Evolutionary conservation across 306 rosid species (phyloP), one percentile per base, ranked within the genome.

Genomic region (Arachis hypogaea): DNA sequence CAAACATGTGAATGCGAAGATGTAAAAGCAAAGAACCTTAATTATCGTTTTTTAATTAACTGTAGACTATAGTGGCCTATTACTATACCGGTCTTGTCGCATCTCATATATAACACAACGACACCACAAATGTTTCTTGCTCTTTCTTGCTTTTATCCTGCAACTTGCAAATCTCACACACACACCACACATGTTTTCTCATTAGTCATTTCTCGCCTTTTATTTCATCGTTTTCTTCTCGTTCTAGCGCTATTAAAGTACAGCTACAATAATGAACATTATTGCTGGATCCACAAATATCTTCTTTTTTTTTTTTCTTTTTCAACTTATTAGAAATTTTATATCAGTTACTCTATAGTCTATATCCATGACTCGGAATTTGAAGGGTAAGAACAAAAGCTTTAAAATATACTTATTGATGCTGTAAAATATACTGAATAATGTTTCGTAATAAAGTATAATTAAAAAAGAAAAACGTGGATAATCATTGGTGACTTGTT

Each of bases 1-100:
- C 38, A 33, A 70, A 63, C 81, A 70, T 45, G 81, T 62, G 82
- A 78, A 47, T 14, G 49, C 11, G 40, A 57, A 41, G 73, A 38
- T 60, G 57, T 56, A 78, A 65, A 68, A 47, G 46, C 61, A 59
- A 33, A 33, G 38, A 33, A 33, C 38, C 38, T 33, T 33, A 33
- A 33, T 33, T 33, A 33, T 33, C 14, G 14, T 2, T 2, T 33
- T 33, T 33, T 33, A 33, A 33, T 75, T 75, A 66, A 29, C 49
- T 43, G 22, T 38, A 12, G 6, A 7, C 55, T 5, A 57, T 3
- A 57, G 7, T 7, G 69, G 30, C 69, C 62, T 28, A 28, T 4
- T 33, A 33, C 38, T 33, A 3, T 33, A 33, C 38, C 52, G 10
- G 74, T 44, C 68, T 50, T 62, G 51, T 52, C 60, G 28, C 28